Conservation (phyloP, 1,284 basidiomycete species). For the Cryptococcus hybrid region DNA sequence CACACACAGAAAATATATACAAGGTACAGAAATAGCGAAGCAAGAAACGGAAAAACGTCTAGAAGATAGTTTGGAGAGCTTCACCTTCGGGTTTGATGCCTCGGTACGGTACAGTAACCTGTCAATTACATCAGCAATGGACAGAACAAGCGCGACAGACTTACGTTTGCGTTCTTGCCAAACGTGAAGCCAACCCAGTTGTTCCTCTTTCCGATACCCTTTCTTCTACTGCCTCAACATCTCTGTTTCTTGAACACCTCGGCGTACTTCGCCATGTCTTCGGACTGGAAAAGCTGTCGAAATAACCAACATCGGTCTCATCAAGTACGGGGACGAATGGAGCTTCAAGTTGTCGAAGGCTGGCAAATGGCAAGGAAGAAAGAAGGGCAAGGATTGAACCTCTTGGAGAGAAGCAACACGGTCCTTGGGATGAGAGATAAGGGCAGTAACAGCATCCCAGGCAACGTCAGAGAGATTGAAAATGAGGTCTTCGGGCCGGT, state of each 20-base stretch:
- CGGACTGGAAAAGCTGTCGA: slow-evolving; percentile 91
- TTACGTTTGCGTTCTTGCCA: slow-evolving; percentile 64
- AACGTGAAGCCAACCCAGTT: slow-evolving; percentile 87
- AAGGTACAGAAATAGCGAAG: not conserved
- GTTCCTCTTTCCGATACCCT: slow-evolving; percentile 61
- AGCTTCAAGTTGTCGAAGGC: slow-evolving; percentile 72
- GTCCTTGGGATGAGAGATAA: slow-evolving; percentile 71
- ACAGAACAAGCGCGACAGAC: slow-evolving; percentile 5
- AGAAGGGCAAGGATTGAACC: slow-evolving; percentile 81
- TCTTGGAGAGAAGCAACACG: slow-evolving; percentile 74
- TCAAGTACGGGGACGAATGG: slow-evolving; percentile 97
- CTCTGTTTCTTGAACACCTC: slow-evolving; percentile 97
- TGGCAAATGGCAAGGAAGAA: slow-evolving; percentile 71
- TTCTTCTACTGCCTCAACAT: slow-evolving; percentile 56
- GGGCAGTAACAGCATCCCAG: slow-evolving; percentile 92
- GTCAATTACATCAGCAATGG: not conserved
- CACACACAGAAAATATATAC: not conserved
- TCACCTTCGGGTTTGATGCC: slow-evolving; percentile 47
- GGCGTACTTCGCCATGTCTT: slow-evolving; percentile 98
- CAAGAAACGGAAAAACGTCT: not conserved
- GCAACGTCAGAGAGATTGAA: slow-evolving; percentile 96
- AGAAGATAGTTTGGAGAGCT: slow-evolving; percentile 50
- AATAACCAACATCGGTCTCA: slow-evolving; percentile 96
- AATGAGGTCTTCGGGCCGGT: slow-evolving; percentile 92
- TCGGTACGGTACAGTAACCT: slow-evolving; percentile 17